Evolutionary conservation across 202 grass and related monocot genomes (phyloP).

Genomic region (Eragrostis tef): DNA sequence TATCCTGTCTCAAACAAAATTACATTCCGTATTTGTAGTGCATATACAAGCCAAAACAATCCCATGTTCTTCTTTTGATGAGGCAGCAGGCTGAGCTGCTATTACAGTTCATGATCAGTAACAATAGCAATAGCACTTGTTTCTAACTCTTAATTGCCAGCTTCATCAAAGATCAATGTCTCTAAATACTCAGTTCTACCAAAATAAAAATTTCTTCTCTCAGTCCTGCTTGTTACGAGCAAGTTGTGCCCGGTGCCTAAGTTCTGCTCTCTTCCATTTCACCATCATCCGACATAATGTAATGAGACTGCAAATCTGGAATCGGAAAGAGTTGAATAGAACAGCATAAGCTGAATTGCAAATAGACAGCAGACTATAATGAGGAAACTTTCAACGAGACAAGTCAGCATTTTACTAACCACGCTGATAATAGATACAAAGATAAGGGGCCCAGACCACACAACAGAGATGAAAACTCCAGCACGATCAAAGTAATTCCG

Average conservation of each 20-base stretch:
- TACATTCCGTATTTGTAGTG: neutral
- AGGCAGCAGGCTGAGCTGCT: neutral
- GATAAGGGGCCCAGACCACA: constrained; percentile 92
- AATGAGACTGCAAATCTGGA: constrained; percentile 78
- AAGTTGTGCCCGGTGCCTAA: constrained; percentile 66
- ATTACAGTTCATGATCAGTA: constrained; percentile 2
- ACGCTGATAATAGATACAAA: constrained; percentile 67
- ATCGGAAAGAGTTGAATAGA: constrained; percentile 4
- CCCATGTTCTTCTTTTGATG: too few species aligned
- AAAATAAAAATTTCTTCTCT: constrained; percentile 14
- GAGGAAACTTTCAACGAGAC: neutral
- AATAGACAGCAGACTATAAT: neutral
- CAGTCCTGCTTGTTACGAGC: constrained; percentile 67
- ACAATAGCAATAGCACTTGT: neutral
- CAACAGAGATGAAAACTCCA: constrained; percentile 83
- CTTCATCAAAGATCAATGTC: neutral
- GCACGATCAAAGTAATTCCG: constrained; percentile 80
- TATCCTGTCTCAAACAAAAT: constrained; percentile 1
- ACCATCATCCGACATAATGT: constrained; percentile 68
- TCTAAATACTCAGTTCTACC: neutral
- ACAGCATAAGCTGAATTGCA: constrained; percentile 17
- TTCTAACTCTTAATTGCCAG: neutral
- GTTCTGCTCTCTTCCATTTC: constrained; percentile 87
- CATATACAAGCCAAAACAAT: constrained; percentile 13
- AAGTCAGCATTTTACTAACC: constrained; percentile 60